Percentiles rank a stretch among this genome's conserved stretches.
phyloP scores from a whole-genome alignment of 2,329 filamentous ascomycete genomes.

The Colletotrichum karsti region DNA sequence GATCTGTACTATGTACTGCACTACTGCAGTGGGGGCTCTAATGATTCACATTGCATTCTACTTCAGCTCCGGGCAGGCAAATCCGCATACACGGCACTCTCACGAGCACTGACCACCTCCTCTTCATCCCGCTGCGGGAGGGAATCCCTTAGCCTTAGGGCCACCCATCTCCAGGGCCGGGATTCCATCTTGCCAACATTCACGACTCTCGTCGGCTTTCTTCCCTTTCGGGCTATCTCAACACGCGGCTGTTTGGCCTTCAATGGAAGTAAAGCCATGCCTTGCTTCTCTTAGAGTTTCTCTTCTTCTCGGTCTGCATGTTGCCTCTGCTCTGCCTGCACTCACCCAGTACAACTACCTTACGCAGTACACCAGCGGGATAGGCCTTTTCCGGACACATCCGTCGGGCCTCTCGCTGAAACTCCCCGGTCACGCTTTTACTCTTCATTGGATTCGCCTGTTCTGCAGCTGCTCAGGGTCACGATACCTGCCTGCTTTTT shows the following conservation, averaged over 20 bases:
- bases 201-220: neutral
- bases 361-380: neutral
- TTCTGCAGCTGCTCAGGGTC: neutral
- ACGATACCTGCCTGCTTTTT: neutral
- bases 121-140: constrained; percentile 2
- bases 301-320: no score
- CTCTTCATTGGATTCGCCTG: neutral
- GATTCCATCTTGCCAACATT: neutral
- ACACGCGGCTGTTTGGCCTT: neutral
- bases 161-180: neutral
- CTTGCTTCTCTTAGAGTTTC: no score
- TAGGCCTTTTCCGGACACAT: neutral
- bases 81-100: constrained; percentile 9
- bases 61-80: constrained; percentile 18
- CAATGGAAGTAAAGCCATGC: neutral
- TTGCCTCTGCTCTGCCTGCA: neutral
- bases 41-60: neutral
- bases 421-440: constrained; percentile 9
- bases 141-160: neutral
- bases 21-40: no score
- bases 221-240: neutral
- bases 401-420: neutral
- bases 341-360: neutral
- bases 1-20: no score
- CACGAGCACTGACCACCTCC: constrained; percentile 17